Conservation (phyloP, 129 eudicot species). For the Flaveria sonorensis region DNA sequence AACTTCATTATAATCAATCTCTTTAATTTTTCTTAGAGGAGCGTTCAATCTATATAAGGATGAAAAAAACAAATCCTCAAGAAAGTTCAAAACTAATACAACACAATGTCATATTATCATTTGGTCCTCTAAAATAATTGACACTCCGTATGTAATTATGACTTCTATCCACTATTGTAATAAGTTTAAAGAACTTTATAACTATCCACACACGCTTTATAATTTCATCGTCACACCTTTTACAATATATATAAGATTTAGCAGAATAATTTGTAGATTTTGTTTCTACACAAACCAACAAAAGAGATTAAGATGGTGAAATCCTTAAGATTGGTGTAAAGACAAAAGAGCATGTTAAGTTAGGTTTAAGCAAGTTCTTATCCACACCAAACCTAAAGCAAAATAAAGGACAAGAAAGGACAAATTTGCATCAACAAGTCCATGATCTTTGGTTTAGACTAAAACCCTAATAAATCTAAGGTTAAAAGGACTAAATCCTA, state of each 20-base stretch:
- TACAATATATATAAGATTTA: not conserved
- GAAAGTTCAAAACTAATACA: not conserved
- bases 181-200: not conserved
- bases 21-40: not conserved
- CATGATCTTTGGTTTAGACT: slow-evolving; percentile 58
- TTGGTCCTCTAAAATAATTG: not conserved
- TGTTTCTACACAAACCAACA: slow-evolving; percentile 29
- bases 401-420: slow-evolving; percentile 48
- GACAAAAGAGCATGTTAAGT: slow-evolving; percentile 49
- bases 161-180: not conserved
- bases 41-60: not conserved
- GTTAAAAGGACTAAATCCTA: slow-evolving; percentile 52
- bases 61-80: not conserved
- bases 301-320: slow-evolving; percentile 30
- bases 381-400: slow-evolving; percentile 48
- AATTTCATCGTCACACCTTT: not conserved
- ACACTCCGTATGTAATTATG: not conserved
- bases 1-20: not conserved
- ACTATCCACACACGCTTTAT: not conserved
- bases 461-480: slow-evolving; percentile 41
- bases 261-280: not conserved
- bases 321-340: slow-evolving; percentile 9
- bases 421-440: slow-evolving; percentile 38
- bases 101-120: not conserved
- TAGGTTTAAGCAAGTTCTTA: slow-evolving; percentile 49